phyloP scores from a whole-genome alignment of 2,329 filamentous ascomycete species.

The Penicillium sp. region DNA sequence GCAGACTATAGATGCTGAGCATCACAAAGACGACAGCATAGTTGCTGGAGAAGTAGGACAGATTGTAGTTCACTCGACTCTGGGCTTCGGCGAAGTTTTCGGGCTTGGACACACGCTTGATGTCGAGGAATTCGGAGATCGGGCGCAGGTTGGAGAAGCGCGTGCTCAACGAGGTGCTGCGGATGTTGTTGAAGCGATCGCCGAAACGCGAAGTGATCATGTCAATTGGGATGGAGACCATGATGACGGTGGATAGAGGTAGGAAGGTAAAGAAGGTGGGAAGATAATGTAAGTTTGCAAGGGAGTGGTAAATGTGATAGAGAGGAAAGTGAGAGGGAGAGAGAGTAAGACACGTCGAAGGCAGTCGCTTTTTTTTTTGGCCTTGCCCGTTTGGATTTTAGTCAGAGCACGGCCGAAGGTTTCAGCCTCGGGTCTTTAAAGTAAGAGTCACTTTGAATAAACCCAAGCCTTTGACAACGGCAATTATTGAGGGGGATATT shows the following conservation, averaged over 20 bases:
- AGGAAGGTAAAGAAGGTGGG: neutral
- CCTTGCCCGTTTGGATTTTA: slow-evolving; percentile 8
- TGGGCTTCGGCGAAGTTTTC: slow-evolving; percentile 86
- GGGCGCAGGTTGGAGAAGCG: slow-evolving; percentile 92
- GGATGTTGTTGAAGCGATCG: slow-evolving; percentile 79
- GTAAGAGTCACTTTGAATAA: too few relatives aligned
- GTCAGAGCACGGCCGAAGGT: slow-evolving; percentile 1
- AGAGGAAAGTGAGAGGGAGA: neutral
- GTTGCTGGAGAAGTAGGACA: slow-evolving; percentile 97
- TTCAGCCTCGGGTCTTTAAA: too few relatives aligned
- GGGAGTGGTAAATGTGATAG: neutral
- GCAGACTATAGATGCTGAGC: slow-evolving; percentile 90
- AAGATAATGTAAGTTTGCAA: neutral
- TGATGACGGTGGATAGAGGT: slow-evolving; percentile 41
- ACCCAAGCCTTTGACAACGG: neutral
- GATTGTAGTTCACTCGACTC: slow-evolving; percentile 92
- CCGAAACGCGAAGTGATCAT: slow-evolving; percentile 87
- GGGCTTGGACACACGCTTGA: slow-evolving; percentile 94
- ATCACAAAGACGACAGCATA: slow-evolving; percentile 92
- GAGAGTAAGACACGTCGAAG: slow-evolving; percentile 2
- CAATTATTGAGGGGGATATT: neutral
- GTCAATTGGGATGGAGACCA: slow-evolving; percentile 93
- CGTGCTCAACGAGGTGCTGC: slow-evolving; percentile 70
- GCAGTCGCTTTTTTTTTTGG: slow-evolving; percentile 12
- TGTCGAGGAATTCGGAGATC: slow-evolving; percentile 86